Base-by-base conservation (phyloP, 176 grass and related monocot species). In the Cenchrus purpureus region DNA sequence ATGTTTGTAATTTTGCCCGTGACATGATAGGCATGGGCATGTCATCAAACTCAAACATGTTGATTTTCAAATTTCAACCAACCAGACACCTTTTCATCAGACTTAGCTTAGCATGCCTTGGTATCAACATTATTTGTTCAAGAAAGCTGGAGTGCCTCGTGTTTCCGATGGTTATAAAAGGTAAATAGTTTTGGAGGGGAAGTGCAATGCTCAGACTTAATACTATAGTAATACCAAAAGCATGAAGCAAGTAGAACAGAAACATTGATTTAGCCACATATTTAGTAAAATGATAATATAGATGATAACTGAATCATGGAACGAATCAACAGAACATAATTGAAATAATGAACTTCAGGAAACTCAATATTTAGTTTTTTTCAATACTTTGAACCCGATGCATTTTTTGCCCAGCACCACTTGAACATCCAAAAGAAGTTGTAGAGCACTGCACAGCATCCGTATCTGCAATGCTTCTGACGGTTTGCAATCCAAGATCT, bases 401-500 rank as follows among this genome's bases (percentile, higher is more conserved):
- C 44, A 74, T 49, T 55, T 19, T 85, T 68, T 78, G 69, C 20
- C 68, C 79, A 45, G 79, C 25, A 66, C 19, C 85, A 88, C 45
- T 73, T 10, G 51, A 69, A 81, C 50, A 87, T 80, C 73, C 63
- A 43, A 70, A 73, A 19, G 22, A 68, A 43, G 85, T 42, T 29
- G 84, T 86, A 68, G 58, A 68, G 40, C 13, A 83, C 42, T 52
- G 85, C 25, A 58, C 12, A 57, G 4, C 71, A 83, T 86, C 52
- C 63, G 85, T 51, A 77, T 86, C 83, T 40, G 82, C 72, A 77
- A 73, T 46, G 56, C 55, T 92, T 76, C 50, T 90, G 42, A 83
- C 52, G 61, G 53, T 78, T 73, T 75, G 82, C 6, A 92, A 51
- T 37, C 86, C 82, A 71, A 88, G 71, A 55, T 86, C 90, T 69